Conservation (phyloP, 305 asterid genomes). For the Galium porrigens region DNA sequence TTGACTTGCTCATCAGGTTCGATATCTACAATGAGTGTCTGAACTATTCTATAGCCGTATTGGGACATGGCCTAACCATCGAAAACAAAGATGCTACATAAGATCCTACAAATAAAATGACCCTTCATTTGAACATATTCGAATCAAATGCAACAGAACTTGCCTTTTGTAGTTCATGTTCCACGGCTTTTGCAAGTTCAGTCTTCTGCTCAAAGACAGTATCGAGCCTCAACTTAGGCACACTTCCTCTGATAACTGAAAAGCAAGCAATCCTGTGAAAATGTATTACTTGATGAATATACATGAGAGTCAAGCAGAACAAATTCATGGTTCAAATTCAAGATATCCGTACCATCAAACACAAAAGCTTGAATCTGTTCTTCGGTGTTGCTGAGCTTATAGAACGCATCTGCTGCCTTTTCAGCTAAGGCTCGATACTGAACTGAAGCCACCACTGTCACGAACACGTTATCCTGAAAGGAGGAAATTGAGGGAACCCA, state of each 20-base stretch:
- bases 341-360: slow-evolving; percentile 19
- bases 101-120: not conserved
- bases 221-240: slow-evolving; percentile 21
- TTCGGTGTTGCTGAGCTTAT: slow-evolving; percentile 20
- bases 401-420: slow-evolving; percentile 21
- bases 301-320: not conserved
- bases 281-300: not conserved
- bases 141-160: not conserved
- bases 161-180: slow-evolving; percentile 19
- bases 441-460: slow-evolving; percentile 20
- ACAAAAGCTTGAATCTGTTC: slow-evolving; percentile 23
- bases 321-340: not conserved
- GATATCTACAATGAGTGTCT: slow-evolving; percentile 24
- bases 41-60: slow-evolving; percentile 24
- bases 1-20: slow-evolving; percentile 21
- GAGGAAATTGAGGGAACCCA: not conserved
- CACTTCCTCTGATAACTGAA: slow-evolving; percentile 21
- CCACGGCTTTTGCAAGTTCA: slow-evolving; percentile 21
- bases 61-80: slow-evolving; percentile 19
- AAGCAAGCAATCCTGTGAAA: not conserved
- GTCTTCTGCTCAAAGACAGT: slow-evolving; percentile 18
- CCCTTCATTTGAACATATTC: not conserved
- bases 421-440: slow-evolving; percentile 22
- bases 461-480: slow-evolving; percentile 23
- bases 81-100: slow-evolving; percentile 5